phyloP scores from a whole-genome alignment of 2,329 filamentous ascomycete species.

The Ceratocystis smalleyi region DNA sequence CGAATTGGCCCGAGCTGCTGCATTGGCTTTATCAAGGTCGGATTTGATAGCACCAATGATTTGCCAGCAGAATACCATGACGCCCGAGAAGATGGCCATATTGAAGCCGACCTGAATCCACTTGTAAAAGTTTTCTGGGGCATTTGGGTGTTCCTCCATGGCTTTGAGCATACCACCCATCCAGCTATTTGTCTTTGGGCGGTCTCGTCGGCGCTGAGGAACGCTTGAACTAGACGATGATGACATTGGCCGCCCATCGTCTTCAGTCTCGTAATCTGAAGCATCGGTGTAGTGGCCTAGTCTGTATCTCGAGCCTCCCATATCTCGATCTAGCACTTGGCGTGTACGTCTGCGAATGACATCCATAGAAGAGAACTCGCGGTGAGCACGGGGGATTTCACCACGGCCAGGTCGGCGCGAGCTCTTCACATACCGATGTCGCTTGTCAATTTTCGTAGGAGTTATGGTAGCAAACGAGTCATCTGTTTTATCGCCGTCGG shows the following conservation, averaged over 20 bases:
- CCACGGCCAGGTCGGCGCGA: conserved; percentile 41
- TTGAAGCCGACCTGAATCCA: conserved; percentile 51
- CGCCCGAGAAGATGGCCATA: conserved; percentile 38
- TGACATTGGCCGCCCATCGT: conserved; percentile 19
- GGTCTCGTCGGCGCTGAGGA: conserved; percentile 19
- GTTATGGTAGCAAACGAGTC: conserved; percentile 26
- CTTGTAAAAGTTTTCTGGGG: conserved; percentile 42
- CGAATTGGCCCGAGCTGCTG: conserved; percentile 51
- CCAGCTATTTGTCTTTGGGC: conserved; percentile 22
- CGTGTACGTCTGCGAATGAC: conserved; percentile 40
- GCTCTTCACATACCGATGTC: conserved; percentile 30
- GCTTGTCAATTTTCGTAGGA: conserved; percentile 32
- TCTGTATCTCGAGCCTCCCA: conserved; percentile 34
- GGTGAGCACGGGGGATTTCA: conserved; percentile 40
- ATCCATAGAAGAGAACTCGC: conserved; percentile 27
- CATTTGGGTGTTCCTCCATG: conserved; percentile 41
- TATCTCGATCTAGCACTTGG: conserved; percentile 35
- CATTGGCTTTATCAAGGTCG: conserved; percentile 59
- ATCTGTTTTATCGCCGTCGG: conserved; percentile 14
- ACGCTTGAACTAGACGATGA: conserved; percentile 9
- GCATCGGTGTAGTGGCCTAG: conserved; percentile 24
- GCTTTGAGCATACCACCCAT: conserved; percentile 32
- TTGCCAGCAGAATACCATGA: conserved; percentile 52
- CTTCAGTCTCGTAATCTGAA: conserved; percentile 37
- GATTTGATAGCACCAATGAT: conserved; percentile 54